These are phyloP conservation scores for Cichorium intybus DNA, from an alignment of 140 eudicot species.

Conservation along the genomic window DNA sequence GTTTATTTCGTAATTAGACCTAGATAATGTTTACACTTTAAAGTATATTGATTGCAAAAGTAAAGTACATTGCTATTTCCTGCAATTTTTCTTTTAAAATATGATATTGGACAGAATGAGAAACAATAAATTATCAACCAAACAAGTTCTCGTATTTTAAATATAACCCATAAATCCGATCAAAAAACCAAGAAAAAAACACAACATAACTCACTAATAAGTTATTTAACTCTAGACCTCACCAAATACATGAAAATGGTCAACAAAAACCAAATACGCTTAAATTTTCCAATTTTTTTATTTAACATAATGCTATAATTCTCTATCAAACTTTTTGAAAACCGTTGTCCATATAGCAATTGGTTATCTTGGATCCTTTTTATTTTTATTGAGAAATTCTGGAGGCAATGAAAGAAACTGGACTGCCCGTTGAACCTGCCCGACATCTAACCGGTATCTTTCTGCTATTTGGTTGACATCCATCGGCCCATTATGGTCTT, in stretches of 20 bases:
- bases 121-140: not conserved
- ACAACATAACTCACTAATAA: not conserved
- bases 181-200: not conserved
- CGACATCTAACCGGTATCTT: conserved; percentile 54
- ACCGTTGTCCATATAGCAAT: conserved; percentile 8
- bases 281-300: too few relatives aligned
- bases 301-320: conserved; percentile 10
- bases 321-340: conserved; percentile 1
- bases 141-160: not conserved
- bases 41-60: not conserved
- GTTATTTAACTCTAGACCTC: too few relatives aligned
- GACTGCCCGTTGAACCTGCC: conserved; percentile 60
- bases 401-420: conserved; percentile 68
- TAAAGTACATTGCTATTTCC: not conserved
- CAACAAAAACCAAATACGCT: too few relatives aligned
- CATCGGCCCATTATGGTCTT: conserved; percentile 71
- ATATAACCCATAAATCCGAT: conserved; percentile 1
- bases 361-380: conserved; percentile 41
- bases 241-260: too few relatives aligned
- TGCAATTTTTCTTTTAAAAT: too few relatives aligned
- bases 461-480: conserved; percentile 61
- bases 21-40: too few relatives aligned
- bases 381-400: conserved; percentile 47
- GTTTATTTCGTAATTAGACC: too few relatives aligned
- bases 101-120: not conserved